Base-by-base conservation (phyloP, 2,329 filamentous ascomycete genomes). In the Phialocephala subalpina region DNA sequence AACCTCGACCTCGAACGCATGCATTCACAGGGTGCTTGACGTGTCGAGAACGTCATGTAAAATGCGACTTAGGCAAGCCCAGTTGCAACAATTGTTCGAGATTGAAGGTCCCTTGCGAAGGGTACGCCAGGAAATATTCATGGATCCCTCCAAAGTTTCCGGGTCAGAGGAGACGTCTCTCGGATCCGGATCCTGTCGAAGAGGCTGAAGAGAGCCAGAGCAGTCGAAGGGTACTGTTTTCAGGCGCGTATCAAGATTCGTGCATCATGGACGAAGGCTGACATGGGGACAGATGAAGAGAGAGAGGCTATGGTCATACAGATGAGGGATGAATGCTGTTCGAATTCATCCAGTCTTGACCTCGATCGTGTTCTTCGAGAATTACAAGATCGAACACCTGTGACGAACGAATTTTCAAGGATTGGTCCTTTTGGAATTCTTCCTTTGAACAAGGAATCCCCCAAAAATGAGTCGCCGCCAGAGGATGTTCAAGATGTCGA, bases 41-140 rank as follows among this genome's bases (percentile, higher is more conserved):
- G 6, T 69, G 67, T 52, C 42, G 67, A 65, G 61, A 66, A 38
- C 55, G 67, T 5, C 64, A 69, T 55, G 67, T 69, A n/a, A 69
- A 69, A 58, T 69, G 67, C 35, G 67, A 69, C 57, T 49, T 66
- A 52, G 64, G 58, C 3, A 29, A 60, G 27, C 67, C 67, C n/a
- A 12, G 20, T n/a, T 69, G 67, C 36, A 38, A 62, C 14, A 69
- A 66, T 25, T 69, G 67, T 36, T 29, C 55, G 12, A 60, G 64
- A 20, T 55, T 69, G 14, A 63, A 65, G 36, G 57, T 69, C 14
- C 7, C 36, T 7, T 69, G 67, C 36, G 64, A 69, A 29, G 67
- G 67, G 16, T 69, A 69, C 33, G 56, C 52, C 11, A 55, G 64
- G 18, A 69, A 67, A 40, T 66, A 66, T 33, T 62, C 62, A 56